These are phyloP conservation scores for Botryosphaeria dothidea DNA, from an alignment of 2,329 filamentous ascomycete species.

Conservation along the genomic window DNA sequence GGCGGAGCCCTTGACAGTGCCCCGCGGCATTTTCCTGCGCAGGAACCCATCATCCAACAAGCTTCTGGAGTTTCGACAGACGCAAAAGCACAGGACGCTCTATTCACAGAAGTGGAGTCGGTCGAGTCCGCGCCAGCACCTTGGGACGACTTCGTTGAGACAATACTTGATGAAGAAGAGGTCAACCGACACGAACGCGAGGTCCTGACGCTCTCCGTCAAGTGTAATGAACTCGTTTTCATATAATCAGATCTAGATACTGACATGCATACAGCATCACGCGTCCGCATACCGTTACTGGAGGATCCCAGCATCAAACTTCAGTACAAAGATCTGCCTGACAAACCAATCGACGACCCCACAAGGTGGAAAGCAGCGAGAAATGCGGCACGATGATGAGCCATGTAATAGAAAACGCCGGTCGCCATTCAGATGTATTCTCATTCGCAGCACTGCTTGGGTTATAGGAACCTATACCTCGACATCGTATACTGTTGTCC, in stretches of 20 bases:
- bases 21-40: background rate
- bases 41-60: background rate
- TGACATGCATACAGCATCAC: background rate
- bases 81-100: background rate
- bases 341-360: background rate
- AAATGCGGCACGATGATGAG: no score
- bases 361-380: background rate
- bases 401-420: no score
- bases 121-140: background rate
- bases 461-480: background rate
- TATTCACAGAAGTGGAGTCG: background rate
- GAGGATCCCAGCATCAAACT: background rate
- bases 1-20: background rate
- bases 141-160: background rate
- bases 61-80: background rate
- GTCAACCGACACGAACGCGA: background rate
- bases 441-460: no score
- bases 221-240: background rate
- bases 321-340: background rate
- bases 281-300: background rate
- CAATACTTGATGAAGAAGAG: background rate
- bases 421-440: no score
- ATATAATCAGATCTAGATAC: background rate
- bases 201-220: background rate
- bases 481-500: background rate